Conservation (phyloP, 768 basidiomycete species). For the Porpolomopsis calyptriformis region DNA sequence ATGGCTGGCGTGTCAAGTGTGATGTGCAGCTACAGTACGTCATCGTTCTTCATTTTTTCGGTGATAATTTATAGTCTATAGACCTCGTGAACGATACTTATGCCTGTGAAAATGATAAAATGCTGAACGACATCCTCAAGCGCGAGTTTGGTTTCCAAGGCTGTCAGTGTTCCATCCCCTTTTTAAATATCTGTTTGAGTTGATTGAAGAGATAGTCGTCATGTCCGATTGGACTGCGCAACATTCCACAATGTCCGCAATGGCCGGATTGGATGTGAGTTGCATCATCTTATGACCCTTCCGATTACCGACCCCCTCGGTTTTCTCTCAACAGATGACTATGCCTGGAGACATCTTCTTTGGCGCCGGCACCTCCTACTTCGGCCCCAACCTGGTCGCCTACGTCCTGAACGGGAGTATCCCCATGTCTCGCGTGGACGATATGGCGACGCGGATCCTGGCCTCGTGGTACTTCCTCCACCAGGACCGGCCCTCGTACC, state of each 20-base stretch:
- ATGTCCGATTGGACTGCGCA: slow-evolving; percentile 70
- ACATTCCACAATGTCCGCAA: slow-evolving; percentile 48
- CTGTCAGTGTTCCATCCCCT: slow-evolving; percentile 28
- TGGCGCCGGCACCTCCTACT: slow-evolving; percentile 43
- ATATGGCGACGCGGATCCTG: slow-evolving; percentile 76
- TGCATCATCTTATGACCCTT: not conserved
- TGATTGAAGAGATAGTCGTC: slow-evolving; percentile 29
- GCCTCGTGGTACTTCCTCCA: slow-evolving; percentile 58
- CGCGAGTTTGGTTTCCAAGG: slow-evolving; percentile 70
- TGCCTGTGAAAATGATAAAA: slow-evolving; percentile 65
- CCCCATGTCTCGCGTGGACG: slow-evolving; percentile 51
- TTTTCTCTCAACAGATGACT: slow-evolving; percentile 39
- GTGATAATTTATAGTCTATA: slow-evolving; percentile 15
- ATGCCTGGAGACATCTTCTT: slow-evolving; percentile 53
- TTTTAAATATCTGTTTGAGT: not conserved
- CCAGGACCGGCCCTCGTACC: slow-evolving; percentile 56
- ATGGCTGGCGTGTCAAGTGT: slow-evolving; percentile 64
- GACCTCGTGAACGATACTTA: slow-evolving; percentile 61
- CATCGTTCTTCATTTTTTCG: not conserved
- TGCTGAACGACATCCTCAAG: slow-evolving; percentile 68
- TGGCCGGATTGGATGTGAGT: slow-evolving; percentile 55
- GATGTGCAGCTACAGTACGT: slow-evolving; percentile 45
- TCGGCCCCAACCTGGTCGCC: slow-evolving; percentile 55
- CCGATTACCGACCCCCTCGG: too few relatives aligned
- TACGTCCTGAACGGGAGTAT: slow-evolving; percentile 68